phyloP scores from a whole-genome alignment of 106 monocot genomes.

The Dendrobium catenatum region DNA sequence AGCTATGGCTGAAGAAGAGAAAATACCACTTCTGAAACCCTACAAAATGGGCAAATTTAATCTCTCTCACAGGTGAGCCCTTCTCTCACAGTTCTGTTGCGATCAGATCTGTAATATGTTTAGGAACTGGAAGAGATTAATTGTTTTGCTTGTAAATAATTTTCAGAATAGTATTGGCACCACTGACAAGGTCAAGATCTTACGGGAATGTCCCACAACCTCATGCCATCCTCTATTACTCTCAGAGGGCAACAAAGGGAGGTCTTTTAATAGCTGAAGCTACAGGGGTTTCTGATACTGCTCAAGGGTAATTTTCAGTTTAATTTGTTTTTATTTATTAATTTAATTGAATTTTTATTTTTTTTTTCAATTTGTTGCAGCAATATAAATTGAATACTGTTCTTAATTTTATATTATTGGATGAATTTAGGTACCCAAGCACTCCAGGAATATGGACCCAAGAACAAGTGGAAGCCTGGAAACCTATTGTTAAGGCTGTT shows the following conservation, averaged over 20 bases:
- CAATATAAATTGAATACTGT: too few species aligned
- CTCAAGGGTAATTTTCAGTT: slow-evolving; percentile 11
- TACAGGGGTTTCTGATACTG: slow-evolving; percentile 27
- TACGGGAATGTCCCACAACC: slow-evolving; percentile 27
- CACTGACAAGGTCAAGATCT: slow-evolving; percentile 26
- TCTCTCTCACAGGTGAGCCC: background rate
- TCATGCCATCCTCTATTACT: slow-evolving; percentile 26
- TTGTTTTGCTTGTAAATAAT: background rate
- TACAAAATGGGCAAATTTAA: slow-evolving; percentile 3
- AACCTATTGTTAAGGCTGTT: slow-evolving; percentile 49
- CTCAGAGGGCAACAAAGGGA: slow-evolving; percentile 29
- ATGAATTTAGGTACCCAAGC: slow-evolving; percentile 12
- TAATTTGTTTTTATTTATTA: too few species aligned
- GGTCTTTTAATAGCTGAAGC: slow-evolving; percentile 29
- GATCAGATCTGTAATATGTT: too few species aligned
- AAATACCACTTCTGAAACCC: background rate
- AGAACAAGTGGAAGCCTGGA: slow-evolving; percentile 61
- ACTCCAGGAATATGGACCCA: slow-evolving; percentile 48
- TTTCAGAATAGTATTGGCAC: slow-evolving; percentile 17
- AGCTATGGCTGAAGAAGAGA: background rate
- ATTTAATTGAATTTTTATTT: too few species aligned
- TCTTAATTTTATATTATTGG: background rate
- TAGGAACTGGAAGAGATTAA: too few species aligned
- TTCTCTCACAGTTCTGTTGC: too few species aligned
- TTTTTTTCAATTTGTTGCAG: background rate